A percentile compares a stretch with the other conserved stretches of the same genome.
Evolutionary conservation across 2,329 filamentous ascomycete species (phyloP).

Genomic region (Alternaria consortialis): DNA sequence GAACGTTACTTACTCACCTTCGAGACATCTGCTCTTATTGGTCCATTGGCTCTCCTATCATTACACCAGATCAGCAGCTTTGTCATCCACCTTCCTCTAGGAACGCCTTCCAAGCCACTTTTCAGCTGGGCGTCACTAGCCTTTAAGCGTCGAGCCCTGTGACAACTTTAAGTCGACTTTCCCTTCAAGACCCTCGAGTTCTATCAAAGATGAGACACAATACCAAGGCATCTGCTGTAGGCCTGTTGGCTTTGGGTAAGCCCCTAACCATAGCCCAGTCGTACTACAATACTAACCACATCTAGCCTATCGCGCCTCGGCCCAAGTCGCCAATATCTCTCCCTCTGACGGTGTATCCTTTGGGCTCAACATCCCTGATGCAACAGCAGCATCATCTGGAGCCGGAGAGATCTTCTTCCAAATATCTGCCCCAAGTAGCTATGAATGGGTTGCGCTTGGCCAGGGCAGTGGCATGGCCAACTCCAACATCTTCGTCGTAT

Average conservation of each 20-base stretch:
- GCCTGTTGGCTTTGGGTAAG: conserved; percentile 42
- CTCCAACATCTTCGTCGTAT: conserved; percentile 68
- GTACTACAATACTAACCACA: conserved; percentile 22
- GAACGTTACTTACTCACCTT: not conserved
- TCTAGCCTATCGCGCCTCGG: conserved; percentile 37
- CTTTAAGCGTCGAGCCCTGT: conserved; percentile 1
- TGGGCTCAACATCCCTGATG: conserved; percentile 63
- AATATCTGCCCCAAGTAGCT: conserved; percentile 61
- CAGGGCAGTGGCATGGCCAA: conserved; percentile 64
- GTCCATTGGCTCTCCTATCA: conserved; percentile 16
- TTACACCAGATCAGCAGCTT: conserved; percentile 1
- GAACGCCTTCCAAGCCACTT: not conserved
- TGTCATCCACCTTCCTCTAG: conserved; percentile 1
- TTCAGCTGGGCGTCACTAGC: not conserved
- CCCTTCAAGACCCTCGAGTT: conserved; percentile 8
- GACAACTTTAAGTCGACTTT: not conserved
- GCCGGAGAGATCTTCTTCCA: conserved; percentile 67
- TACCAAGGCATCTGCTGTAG: conserved; percentile 22
- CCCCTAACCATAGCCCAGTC: not conserved
- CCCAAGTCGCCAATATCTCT: conserved; percentile 44
- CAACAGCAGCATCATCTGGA: conserved; percentile 58
- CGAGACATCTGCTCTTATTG: not conserved
- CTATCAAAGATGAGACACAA: conserved; percentile 22
- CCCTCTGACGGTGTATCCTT: conserved; percentile 54
- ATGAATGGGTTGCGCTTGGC: conserved; percentile 65